Evolutionary conservation across 2,329 filamentous ascomycete genomes (phyloP).

Genomic region (Monosporascus sp.): DNA sequence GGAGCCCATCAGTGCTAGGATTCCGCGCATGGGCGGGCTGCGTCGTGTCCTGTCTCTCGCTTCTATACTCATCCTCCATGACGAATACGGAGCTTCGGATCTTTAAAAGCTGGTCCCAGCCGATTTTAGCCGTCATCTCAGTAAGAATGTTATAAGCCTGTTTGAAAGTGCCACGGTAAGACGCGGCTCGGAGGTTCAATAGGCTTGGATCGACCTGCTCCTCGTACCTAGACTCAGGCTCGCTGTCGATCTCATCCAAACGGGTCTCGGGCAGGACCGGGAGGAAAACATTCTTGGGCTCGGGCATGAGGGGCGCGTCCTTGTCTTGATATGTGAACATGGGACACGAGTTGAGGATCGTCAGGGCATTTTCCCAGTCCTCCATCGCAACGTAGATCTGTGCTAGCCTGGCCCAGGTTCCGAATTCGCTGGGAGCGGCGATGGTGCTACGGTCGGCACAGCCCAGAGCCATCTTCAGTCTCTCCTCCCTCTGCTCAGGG

Average conservation of each 20-base stretch:
- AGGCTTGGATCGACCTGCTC: constrained; percentile 86
- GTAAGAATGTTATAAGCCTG: constrained; percentile 92
- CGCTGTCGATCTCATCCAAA: constrained; percentile 93
- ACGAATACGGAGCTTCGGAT: constrained; percentile 97
- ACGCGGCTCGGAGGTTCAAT: constrained; percentile 76
- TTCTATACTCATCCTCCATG: constrained; percentile 98
- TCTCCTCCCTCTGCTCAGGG: constrained; percentile 54
- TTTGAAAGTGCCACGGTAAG: constrained; percentile 92
- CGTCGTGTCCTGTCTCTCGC: constrained; percentile 66
- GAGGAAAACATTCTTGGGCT: constrained; percentile 80
- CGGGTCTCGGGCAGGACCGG: constrained; percentile 84
- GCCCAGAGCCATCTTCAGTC: constrained; percentile 80
- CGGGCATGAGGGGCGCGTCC: constrained; percentile 89
- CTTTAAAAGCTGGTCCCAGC: constrained; percentile 93
- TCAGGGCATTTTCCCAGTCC: constrained; percentile 91
- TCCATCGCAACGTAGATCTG: constrained; percentile 93
- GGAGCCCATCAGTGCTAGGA: constrained; percentile 73
- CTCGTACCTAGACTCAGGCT: constrained; percentile 70
- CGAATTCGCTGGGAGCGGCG: constrained; percentile 93
- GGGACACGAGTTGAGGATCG: constrained; percentile 94
- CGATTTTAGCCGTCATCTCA: constrained; percentile 93
- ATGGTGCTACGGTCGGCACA: constrained; percentile 94
- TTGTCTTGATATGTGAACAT: constrained; percentile 99
- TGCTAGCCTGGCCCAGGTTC: constrained; percentile 89
- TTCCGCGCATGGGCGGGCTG: constrained; percentile 50